Evolutionary conservation across 2,329 filamentous ascomycete species (phyloP).

Genomic region (Colletotrichum coccodes): DNA sequence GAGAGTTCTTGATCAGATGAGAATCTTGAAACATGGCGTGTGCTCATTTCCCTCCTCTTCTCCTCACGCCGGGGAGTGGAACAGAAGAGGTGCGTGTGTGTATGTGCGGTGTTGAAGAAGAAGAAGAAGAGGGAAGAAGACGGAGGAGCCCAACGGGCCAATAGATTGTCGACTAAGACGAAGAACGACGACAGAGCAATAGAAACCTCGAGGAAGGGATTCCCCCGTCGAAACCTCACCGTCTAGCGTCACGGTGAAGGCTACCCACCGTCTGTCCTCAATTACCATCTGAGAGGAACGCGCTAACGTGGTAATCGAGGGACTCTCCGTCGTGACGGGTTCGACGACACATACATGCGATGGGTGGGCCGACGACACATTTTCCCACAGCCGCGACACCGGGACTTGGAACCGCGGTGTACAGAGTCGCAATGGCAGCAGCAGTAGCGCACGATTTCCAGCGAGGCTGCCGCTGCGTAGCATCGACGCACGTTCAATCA

Average conservation of each 20-base stretch:
- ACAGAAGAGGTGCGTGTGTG: background rate
- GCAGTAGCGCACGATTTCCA: background rate
- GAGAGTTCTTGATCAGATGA: slow-evolving; percentile 7
- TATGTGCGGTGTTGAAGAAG: background rate
- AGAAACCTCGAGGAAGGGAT: slow-evolving; percentile 6
- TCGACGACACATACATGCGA: background rate
- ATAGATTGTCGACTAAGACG: background rate
- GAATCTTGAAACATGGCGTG: slow-evolving; percentile 26
- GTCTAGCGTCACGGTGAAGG: background rate
- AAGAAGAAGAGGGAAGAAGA: background rate
- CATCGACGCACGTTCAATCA: slow-evolving; percentile 1
- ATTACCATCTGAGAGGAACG: slow-evolving; percentile 20
- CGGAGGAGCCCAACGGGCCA: background rate
- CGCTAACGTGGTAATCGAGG: slow-evolving; percentile 19
- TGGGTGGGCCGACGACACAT: background rate
- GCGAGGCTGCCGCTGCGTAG: background rate
- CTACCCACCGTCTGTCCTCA: background rate
- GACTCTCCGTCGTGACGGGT: slow-evolving; percentile 17
- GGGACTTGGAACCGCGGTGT: slow-evolving; percentile 9
- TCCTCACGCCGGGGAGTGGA: slow-evolving; percentile 18
- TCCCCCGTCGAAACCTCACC: background rate
- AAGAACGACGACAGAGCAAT: slow-evolving; percentile 4
- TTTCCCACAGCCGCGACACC: slow-evolving; percentile 16
- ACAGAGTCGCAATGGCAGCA: background rate
- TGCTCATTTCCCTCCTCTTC: background rate